These are phyloP conservation scores for Termitomyces sp. DNA, from an alignment of 768 basidiomycete species.

Conservation along the genomic window DNA sequence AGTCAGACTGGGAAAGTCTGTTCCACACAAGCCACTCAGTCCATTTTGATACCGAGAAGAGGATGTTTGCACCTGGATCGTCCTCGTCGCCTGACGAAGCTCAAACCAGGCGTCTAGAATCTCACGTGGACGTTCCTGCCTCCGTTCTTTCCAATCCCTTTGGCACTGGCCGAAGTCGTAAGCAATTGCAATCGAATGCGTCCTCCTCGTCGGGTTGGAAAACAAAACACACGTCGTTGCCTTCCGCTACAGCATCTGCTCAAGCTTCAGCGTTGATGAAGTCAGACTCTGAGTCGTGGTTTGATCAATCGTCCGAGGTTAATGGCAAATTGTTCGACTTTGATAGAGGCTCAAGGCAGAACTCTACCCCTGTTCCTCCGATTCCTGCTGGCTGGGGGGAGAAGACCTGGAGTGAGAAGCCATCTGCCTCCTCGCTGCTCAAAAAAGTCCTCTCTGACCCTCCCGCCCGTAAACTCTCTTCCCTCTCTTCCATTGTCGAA, in stretches of 20 bases:
- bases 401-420: constrained; percentile 8
- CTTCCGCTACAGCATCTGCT: constrained; percentile 3
- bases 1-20: constrained; percentile 9
- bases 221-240: constrained; percentile 7
- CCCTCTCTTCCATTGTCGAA: constrained; percentile 2
- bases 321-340: neutral
- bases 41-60: constrained; percentile 12
- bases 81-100: constrained; percentile 4
- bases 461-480: constrained; percentile 5
- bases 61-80: constrained; percentile 5
- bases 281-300: neutral
- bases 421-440: constrained; percentile 8
- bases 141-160: neutral
- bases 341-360: neutral
- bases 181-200: constrained; percentile 5
- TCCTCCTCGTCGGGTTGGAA: constrained; percentile 17
- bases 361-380: constrained; percentile 7
- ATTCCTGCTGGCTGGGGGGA: constrained; percentile 12
- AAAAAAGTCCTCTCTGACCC: constrained; percentile 11
- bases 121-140: neutral
- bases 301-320: neutral
- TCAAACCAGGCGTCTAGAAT: neutral
- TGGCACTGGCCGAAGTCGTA: constrained; percentile 10
- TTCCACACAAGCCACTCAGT: constrained; percentile 8
- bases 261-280: constrained; percentile 1